Percentiles rank a stretch among this genome's conserved stretches.
These are phyloP conservation scores for Vitis vinifera DNA, from an alignment of 164 flowering plant genomes.

Conservation along the genomic window DNA sequence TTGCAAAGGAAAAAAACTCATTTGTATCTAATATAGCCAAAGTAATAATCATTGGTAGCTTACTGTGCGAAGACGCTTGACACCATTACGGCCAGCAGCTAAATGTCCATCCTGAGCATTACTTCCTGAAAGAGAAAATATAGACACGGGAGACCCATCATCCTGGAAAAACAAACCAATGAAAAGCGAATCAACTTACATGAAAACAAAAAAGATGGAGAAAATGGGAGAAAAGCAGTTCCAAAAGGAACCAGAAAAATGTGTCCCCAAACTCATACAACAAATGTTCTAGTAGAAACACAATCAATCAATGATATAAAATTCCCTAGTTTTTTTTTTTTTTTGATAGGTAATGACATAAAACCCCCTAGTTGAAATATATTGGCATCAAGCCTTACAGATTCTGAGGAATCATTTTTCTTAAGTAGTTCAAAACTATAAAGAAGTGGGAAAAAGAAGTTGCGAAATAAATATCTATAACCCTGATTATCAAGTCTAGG, in stretches of 20 bases:
- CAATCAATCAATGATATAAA: too few relatives aligned
- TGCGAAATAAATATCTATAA: too few relatives aligned
- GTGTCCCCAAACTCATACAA: not conserved
- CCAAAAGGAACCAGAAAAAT: not conserved
- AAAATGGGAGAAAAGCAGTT: not conserved
- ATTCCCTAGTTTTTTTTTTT: too few relatives aligned
- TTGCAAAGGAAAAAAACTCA: not conserved
- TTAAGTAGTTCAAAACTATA: too few relatives aligned
- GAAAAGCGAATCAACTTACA: not conserved
- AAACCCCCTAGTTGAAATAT: too few relatives aligned
- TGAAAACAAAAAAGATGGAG: not conserved
- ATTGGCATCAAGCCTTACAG: too few relatives aligned
- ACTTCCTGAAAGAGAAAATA: constrained; percentile 88
- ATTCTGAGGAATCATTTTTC: too few relatives aligned
- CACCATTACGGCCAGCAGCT: constrained; percentile 98
- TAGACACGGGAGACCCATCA: constrained; percentile 88
- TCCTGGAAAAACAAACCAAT: constrained; percentile 51
- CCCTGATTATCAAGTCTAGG: too few relatives aligned
- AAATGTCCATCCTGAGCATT: constrained; percentile 92
- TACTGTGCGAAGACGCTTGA: constrained; percentile 99
- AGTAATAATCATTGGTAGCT: constrained; percentile 15
- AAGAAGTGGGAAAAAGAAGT: too few relatives aligned
- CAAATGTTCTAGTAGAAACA: too few relatives aligned
- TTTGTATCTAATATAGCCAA: not conserved
- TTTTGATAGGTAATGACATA: too few relatives aligned